Conservation (phyloP, 495 filamentous ascomycete genomes). For the Baudoinia panamericana region DNA sequence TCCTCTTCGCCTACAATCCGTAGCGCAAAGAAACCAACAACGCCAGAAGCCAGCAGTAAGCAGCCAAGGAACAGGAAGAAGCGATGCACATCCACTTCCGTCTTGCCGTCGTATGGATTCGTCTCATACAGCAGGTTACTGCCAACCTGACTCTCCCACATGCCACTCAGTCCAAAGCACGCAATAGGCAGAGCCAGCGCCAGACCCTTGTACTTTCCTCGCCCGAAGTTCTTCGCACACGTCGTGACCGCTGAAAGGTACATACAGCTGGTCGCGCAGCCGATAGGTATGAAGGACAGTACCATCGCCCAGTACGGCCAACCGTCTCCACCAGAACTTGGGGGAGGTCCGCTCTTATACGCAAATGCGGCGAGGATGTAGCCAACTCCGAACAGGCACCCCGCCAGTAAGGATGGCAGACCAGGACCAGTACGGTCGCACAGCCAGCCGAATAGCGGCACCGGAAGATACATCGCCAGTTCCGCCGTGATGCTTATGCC, state of each 20-base stretch:
- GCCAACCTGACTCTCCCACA: slow-evolving; percentile 88
- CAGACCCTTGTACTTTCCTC: slow-evolving; percentile 73
- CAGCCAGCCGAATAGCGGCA: slow-evolving; percentile 76
- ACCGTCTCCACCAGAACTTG: slow-evolving; percentile 37
- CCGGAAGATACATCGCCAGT: slow-evolving; percentile 75
- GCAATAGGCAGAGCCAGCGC: slow-evolving; percentile 87
- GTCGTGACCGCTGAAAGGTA: slow-evolving; percentile 81
- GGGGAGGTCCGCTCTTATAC: slow-evolving; percentile 51
- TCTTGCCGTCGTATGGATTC: slow-evolving; percentile 44
- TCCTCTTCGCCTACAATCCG: slow-evolving; percentile 55
- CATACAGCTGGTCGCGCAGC: slow-evolving; percentile 71
- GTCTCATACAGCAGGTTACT: slow-evolving; percentile 61
- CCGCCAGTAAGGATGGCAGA: slow-evolving; percentile 57
- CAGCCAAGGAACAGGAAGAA: slow-evolving; percentile 75
- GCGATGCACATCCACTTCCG: slow-evolving; percentile 72
- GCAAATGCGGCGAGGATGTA: slow-evolving; percentile 73
- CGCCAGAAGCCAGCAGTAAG: slow-evolving; percentile 51
- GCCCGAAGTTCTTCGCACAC: slow-evolving; percentile 92
- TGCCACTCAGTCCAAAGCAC: slow-evolving; percentile 77
- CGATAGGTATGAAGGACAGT: slow-evolving; percentile 64
- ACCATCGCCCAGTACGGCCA: slow-evolving; percentile 77
- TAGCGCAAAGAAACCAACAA: slow-evolving; percentile 61
- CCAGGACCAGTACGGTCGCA: slow-evolving; percentile 79
- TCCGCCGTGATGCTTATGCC: slow-evolving; percentile 70
- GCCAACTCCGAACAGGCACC: slow-evolving; percentile 59